Evolutionary conservation across 164 flowering plant species (phyloP).

Genomic region (Warburgia ugandensis): DNA sequence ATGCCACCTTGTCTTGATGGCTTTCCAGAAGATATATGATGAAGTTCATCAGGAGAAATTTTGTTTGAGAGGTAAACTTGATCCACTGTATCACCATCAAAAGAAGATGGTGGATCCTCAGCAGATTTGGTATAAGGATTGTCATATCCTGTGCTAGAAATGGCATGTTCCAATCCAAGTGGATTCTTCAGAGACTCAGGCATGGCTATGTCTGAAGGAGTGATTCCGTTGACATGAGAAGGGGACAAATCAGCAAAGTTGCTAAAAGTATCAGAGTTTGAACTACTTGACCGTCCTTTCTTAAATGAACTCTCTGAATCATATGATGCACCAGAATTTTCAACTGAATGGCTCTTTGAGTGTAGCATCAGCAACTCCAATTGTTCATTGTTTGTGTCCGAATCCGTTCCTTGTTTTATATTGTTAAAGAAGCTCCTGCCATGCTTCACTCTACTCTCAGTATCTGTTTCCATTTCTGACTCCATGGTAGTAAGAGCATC

Average conservation of each 20-base stretch:
- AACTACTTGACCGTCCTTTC: conserved; percentile 32
- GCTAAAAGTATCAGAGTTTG: conserved; percentile 35
- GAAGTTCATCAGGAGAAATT: too few relatives aligned
- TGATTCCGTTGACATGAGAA: conserved; percentile 17
- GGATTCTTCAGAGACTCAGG: too few relatives aligned
- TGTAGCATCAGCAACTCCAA: conserved; percentile 23
- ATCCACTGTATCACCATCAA: too few relatives aligned
- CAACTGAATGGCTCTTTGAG: conserved; percentile 50
- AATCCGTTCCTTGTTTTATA: conserved; percentile 22
- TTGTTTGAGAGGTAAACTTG: too few relatives aligned
- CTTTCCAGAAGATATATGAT: too few relatives aligned
- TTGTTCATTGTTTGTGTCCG: conserved; percentile 35
- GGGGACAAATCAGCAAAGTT: conserved; percentile 21
- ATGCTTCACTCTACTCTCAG: conserved; percentile 36
- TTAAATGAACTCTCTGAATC: conserved; percentile 39
- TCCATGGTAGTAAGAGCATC: conserved; percentile 87
- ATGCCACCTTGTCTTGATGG: too few relatives aligned
- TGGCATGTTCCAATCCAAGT: too few relatives aligned
- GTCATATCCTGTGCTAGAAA: too few relatives aligned
- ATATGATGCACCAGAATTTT: conserved; percentile 45
- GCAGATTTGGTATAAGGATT: too few relatives aligned
- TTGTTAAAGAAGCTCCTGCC: conserved; percentile 13
- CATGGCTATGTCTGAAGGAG: conserved; percentile 15
- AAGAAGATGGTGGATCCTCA: too few relatives aligned
- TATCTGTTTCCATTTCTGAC: conserved; percentile 70